Base-by-base conservation (phyloP, 495 filamentous ascomycete species). In the Neurospora sublineolata region DNA sequence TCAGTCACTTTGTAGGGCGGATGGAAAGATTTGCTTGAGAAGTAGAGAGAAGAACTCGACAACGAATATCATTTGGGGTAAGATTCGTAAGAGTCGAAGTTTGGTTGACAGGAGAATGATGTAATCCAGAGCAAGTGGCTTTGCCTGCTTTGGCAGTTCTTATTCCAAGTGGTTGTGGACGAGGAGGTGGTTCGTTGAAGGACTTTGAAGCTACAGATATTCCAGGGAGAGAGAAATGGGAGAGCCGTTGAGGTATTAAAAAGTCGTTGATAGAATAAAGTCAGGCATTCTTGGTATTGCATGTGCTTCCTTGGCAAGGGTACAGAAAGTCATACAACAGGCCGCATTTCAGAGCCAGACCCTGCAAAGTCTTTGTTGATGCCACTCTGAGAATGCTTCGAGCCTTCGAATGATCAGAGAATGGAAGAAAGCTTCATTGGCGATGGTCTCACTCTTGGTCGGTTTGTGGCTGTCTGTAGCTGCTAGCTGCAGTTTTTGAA, bases 11-110 rank as follows among this genome's bases (percentile, higher is more conserved):
- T 67, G 37, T 14, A 52, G 10, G 27, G 68, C 46, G 9, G 58
- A 41, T 5, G 42, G 37, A 37, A 68, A 70, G 11, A 81, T 80
- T 44, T 80, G 80, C 71, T 83, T 83, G 58, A 83, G 80, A 42
- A 84, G 75, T 67, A 84, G 80, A 60, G 76, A 82, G 71, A 83
- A 84, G 74, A 84, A 84, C 64, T 83, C 78, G 72, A 79, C 75
- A 23, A 78, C 77, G 74, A 83, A 84, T 58, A 72, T 75, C 81
- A 83, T 84, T 71, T 71, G 70, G 60, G 60, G 58, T 46, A 64
- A 12, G 23, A 23, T 27, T 60, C 2, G 52, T 60, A 14, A 33
- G 52, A 60, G 52, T 60, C 12, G 12, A 60, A 16, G 52, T 14
- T 60, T 27, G 20, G n/a, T 60, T 60, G 52, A 60, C 6, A 8